phyloP scores from a whole-genome alignment of 768 basidiomycete genomes.

The Cantharellus cinnabarinus region DNA sequence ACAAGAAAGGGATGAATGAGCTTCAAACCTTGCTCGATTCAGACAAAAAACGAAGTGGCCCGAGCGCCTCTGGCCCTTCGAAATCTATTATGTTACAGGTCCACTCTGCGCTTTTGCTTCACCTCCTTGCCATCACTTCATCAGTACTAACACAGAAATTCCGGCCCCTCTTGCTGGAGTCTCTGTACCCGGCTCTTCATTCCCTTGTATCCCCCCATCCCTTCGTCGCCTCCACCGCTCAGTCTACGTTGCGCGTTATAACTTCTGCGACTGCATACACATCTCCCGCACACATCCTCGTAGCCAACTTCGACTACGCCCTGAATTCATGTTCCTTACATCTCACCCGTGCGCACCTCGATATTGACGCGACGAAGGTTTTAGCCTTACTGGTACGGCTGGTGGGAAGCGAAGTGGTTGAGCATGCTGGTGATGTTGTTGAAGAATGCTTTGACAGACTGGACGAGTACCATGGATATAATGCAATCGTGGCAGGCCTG shows the following conservation, averaged over 20 bases:
- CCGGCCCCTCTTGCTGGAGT: conserved; percentile 48
- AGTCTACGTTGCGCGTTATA: conserved; percentile 49
- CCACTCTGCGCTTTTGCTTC: conserved; percentile 51
- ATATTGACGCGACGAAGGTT: conserved; percentile 76
- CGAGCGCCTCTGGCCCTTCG: conserved; percentile 9
- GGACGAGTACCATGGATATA: conserved; percentile 91
- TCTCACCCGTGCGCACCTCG: conserved; percentile 60
- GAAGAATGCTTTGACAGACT: conserved; percentile 95
- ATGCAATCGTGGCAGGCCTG: conserved; percentile 63
- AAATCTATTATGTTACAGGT: conserved; percentile 32
- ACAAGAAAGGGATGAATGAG: conserved; percentile 41
- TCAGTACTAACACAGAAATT: conserved; percentile 58
- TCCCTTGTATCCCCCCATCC: conserved; percentile 56
- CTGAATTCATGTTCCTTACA: conserved; percentile 77
- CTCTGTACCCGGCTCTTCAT: conserved; percentile 71
- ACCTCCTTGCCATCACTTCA: conserved; percentile 49
- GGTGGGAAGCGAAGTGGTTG: conserved; percentile 71
- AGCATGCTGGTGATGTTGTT: conserved; percentile 80
- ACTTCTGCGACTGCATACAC: conserved; percentile 66
- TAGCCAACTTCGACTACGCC: conserved; percentile 93
- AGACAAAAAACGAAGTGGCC: conserved; percentile 13
- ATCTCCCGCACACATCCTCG: conserved; percentile 67
- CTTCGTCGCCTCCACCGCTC: conserved; percentile 54
- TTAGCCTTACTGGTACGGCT: conserved; percentile 67
- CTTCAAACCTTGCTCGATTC: conserved; percentile 30